phyloP scores from a whole-genome alignment of 1,139 yeast genomes.

The Debaryomyces sp. region DNA sequence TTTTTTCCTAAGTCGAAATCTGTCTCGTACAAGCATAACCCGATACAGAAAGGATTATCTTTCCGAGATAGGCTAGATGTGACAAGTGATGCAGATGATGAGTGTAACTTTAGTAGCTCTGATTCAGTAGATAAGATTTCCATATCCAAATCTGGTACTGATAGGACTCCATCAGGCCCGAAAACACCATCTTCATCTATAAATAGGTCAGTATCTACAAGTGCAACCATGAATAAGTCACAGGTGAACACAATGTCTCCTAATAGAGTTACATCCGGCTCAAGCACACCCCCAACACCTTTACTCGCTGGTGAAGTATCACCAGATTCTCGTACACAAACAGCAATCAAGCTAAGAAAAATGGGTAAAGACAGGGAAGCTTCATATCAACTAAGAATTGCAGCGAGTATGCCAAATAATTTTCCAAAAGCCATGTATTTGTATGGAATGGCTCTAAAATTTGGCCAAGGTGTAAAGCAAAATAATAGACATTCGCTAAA shows the following conservation, averaged over 20 bases:
- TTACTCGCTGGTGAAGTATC: conserved; percentile 16
- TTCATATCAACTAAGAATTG: conserved; percentile 65
- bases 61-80: conserved; percentile 8
- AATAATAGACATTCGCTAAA: conserved; percentile 59
- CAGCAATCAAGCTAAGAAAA: conserved; percentile 58
- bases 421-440: conserved; percentile 66
- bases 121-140: background rate
- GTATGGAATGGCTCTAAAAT: conserved; percentile 68
- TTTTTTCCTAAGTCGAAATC: conserved; percentile 4
- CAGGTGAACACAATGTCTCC: conserved; percentile 6
- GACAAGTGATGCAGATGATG: conserved; percentile 1
- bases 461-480: conserved; percentile 71
- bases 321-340: conserved; percentile 49
- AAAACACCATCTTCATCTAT: conserved; percentile 2
- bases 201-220: conserved; percentile 5
- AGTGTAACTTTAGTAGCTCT: background rate
- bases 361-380: conserved; percentile 69
- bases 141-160: background rate
- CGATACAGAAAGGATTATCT: conserved; percentile 11
- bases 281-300: conserved; percentile 11
- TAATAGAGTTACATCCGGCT: conserved; percentile 10
- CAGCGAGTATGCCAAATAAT: conserved; percentile 60
- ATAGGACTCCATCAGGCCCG: background rate
- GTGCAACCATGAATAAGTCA: background rate
- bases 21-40: conserved; percentile 7